Evolutionary conservation across 805 yeast species (phyloP).

Genomic region (Kodamaea restingae): DNA sequence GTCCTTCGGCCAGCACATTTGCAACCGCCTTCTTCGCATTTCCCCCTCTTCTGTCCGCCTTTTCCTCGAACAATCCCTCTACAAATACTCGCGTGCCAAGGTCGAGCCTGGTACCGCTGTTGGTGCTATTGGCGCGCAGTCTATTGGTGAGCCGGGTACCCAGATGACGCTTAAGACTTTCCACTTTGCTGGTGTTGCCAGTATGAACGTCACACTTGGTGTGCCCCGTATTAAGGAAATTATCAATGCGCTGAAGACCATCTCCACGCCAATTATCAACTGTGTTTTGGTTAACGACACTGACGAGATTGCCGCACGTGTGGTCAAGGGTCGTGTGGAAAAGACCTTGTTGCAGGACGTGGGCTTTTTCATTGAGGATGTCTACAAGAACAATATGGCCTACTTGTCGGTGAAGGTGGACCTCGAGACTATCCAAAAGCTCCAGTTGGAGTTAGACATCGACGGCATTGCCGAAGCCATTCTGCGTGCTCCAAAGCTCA

Average conservation of each 20-base stretch:
- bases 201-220: conserved; percentile 98
- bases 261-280: conserved; percentile 94
- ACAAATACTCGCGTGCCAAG: conserved; percentile 80
- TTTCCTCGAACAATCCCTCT: conserved; percentile 72
- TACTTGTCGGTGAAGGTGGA: conserved; percentile 80
- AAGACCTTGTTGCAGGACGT: conserved; percentile 86
- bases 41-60: conserved; percentile 54
- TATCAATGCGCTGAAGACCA: conserved; percentile 91
- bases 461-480: conserved; percentile 86
- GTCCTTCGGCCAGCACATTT: background rate
- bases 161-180: conserved; percentile 92
- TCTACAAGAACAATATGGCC: conserved; percentile 75
- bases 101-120: conserved; percentile 99
- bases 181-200: conserved; percentile 99
- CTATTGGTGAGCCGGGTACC: conserved; percentile 99
- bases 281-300: conserved; percentile 88
- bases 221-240: conserved; percentile 99
- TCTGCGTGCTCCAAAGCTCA: conserved; percentile 80
- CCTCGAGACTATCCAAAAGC: conserved; percentile 74
- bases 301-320: conserved; percentile 97
- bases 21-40: conserved; percentile 61
- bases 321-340: conserved; percentile 95
- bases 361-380: conserved; percentile 89
- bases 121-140: conserved; percentile 98
- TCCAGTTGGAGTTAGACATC: conserved; percentile 83